Conservation (phyloP, 306 rosid genomes). For the Citrullus mucosospermus region DNA sequence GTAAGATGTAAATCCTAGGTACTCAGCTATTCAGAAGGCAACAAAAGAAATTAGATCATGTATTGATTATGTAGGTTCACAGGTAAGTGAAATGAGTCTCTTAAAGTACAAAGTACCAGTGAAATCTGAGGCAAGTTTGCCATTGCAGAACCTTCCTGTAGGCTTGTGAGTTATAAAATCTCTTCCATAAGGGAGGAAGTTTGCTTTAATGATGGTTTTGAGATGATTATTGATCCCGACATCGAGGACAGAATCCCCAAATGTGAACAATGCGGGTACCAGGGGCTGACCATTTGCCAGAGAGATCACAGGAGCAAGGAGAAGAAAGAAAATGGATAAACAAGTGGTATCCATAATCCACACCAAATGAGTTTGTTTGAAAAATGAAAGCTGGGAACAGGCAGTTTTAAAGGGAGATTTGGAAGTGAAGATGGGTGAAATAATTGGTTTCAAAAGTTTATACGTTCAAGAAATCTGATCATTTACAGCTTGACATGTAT, state of each 20-base stretch:
- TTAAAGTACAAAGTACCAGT: slow-evolving; percentile 19
- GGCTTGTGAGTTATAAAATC: slow-evolving; percentile 37
- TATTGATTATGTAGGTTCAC: not conserved
- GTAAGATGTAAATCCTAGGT: slow-evolving; percentile 24
- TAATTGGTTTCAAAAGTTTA: slow-evolving; percentile 10
- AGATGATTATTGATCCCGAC: slow-evolving; percentile 53
- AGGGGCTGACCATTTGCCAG: slow-evolving; percentile 36
- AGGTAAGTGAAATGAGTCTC: not conserved
- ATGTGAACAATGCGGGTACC: slow-evolving; percentile 63
- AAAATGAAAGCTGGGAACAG: slow-evolving; percentile 1
- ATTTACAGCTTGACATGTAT: not conserved
- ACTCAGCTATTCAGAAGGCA: slow-evolving; percentile 20
- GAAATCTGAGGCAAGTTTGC: slow-evolving; percentile 51
- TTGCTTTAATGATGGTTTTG: slow-evolving; percentile 29
- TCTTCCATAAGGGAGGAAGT: slow-evolving; percentile 67
- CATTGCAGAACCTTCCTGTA: slow-evolving; percentile 65
- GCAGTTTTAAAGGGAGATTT: slow-evolving; percentile 1
- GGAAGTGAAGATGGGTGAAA: not conserved
- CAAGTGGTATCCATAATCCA: slow-evolving; percentile 19
- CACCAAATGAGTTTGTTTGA: slow-evolving; percentile 6
- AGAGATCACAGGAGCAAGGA: slow-evolving; percentile 13
- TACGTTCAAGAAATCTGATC: slow-evolving; percentile 20
- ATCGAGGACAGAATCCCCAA: slow-evolving; percentile 62
- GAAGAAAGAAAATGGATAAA: slow-evolving; percentile 12
- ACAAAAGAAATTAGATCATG: not conserved